phyloP scores from a whole-genome alignment of 2,329 filamentous ascomycete genomes.

The Apiospora aurea region DNA sequence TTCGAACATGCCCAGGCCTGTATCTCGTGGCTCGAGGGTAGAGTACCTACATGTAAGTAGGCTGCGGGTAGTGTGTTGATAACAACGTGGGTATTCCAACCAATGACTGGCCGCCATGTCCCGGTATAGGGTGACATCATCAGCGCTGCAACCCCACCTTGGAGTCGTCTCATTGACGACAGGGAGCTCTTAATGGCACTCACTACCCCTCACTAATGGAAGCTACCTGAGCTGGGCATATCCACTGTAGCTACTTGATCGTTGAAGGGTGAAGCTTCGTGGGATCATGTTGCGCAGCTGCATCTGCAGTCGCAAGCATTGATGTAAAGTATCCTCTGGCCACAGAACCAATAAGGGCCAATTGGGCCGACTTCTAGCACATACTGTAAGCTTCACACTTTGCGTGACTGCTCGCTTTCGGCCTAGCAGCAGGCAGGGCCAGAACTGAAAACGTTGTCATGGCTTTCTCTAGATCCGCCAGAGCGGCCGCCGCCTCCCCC shows the following conservation, averaged over 20 bases:
- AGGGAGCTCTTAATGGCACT: background rate
- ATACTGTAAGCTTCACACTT: background rate
- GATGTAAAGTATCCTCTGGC: background rate
- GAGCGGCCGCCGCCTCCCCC: background rate
- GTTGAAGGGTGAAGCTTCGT: background rate
- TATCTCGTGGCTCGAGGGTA: background rate
- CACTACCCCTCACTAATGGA: constrained; percentile 26
- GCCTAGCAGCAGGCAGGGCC: background rate
- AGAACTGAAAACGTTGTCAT: background rate
- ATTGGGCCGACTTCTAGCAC: background rate
- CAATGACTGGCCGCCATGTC: background rate
- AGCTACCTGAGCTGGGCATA: background rate
- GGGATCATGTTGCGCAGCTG: background rate
- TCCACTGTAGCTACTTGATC: background rate
- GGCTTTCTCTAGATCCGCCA: constrained; percentile 17
- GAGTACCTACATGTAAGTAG: too few relatives aligned
- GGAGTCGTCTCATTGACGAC: constrained; percentile 24
- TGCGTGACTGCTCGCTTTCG: background rate
- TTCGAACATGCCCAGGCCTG: background rate
- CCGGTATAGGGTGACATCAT: constrained; percentile 26
- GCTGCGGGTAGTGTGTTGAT: background rate
- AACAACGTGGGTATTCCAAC: background rate
- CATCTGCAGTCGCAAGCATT: background rate
- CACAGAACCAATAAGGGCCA: background rate
- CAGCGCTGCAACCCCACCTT: constrained; percentile 5